Evolutionary conservation across 192 early-diverging fungal species (phyloP).

Genomic region (Mortierella antarctica): DNA sequence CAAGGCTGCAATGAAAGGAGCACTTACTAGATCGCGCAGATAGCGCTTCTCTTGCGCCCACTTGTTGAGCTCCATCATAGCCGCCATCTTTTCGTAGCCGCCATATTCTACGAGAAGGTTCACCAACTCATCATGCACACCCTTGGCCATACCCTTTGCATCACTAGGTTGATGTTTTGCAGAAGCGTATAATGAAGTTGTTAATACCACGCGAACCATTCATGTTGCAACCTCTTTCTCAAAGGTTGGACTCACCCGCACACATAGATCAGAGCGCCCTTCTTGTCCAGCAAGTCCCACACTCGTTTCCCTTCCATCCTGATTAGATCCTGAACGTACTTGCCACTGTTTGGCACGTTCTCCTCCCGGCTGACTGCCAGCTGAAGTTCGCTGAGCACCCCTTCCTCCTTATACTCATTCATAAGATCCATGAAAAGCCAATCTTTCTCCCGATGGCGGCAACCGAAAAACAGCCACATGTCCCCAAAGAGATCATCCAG

Average conservation of each 20-base stretch:
- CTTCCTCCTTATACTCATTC: conserved; percentile 55
- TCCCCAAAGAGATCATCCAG: conserved; percentile 61
- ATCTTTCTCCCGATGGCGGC: conserved; percentile 73
- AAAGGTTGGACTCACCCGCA: conserved; percentile 67
- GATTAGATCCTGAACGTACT: conserved; percentile 91
- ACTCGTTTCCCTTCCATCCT: conserved; percentile 63
- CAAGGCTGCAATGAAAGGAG: not conserved
- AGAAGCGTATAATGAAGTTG: conserved; percentile 7
- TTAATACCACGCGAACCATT: not conserved
- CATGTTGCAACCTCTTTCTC: not conserved
- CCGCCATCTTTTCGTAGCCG: conserved; percentile 58
- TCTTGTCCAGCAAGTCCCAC: conserved; percentile 65
- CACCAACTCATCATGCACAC: conserved; percentile 81
- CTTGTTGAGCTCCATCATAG: conserved; percentile 65
- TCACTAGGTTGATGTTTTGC: conserved; percentile 57
- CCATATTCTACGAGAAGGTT: conserved; percentile 68
- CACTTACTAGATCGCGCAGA: conserved; percentile 68
- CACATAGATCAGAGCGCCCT: conserved; percentile 77
- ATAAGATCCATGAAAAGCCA: conserved; percentile 78
- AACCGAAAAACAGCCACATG: conserved; percentile 87
- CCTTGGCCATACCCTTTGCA: conserved; percentile 90
- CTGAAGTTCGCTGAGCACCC: conserved; percentile 67
- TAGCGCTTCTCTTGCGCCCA: conserved; percentile 76
- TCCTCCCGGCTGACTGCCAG: conserved; percentile 75
- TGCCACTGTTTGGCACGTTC: conserved; percentile 51